Evolutionary conservation across 192 early-diverging fungal genomes (phyloP).

Genomic region (Umbelopsis sp.): DNA sequence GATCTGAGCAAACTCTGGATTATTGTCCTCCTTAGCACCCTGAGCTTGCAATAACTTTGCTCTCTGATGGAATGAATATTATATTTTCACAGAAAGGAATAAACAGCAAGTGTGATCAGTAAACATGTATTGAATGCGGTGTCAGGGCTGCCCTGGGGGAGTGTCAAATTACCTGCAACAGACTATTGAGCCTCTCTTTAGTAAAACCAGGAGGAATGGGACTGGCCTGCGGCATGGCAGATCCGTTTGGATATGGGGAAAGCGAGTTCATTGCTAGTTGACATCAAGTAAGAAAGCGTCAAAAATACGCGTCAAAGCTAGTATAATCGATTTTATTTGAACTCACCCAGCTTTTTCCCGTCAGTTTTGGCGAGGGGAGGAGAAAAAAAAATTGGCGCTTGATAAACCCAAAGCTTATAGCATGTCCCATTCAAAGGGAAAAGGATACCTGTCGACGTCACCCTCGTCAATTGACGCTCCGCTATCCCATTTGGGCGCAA

Average conservation of each 20-base stretch:
- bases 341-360: conserved; percentile 23
- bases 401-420: not conserved
- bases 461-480: not conserved
- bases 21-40: conserved; percentile 79
- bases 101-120: not conserved
- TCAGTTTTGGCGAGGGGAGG: conserved; percentile 10
- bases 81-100: not conserved
- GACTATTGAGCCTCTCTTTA: conserved; percentile 31
- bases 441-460: conserved; percentile 4
- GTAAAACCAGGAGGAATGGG: conserved; percentile 23
- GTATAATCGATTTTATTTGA: conserved; percentile 16
- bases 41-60: conserved; percentile 55
- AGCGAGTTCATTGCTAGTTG: conserved; percentile 14
- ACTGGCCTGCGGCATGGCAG: conserved; percentile 20
- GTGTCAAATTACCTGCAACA: conserved; percentile 23
- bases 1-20: conserved; percentile 73
- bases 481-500: too few species aligned
- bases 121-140: not conserved
- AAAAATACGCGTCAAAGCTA: conserved; percentile 14
- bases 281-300: conserved; percentile 13
- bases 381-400: conserved; percentile 15
- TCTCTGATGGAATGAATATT: conserved; percentile 26
- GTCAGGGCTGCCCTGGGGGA: not conserved
- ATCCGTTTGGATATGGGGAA: conserved; percentile 21
- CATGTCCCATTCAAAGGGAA: not conserved